Base-by-base conservation (phyloP, 208 protist species). In the Acanthamoeba lenticulata region DNA sequence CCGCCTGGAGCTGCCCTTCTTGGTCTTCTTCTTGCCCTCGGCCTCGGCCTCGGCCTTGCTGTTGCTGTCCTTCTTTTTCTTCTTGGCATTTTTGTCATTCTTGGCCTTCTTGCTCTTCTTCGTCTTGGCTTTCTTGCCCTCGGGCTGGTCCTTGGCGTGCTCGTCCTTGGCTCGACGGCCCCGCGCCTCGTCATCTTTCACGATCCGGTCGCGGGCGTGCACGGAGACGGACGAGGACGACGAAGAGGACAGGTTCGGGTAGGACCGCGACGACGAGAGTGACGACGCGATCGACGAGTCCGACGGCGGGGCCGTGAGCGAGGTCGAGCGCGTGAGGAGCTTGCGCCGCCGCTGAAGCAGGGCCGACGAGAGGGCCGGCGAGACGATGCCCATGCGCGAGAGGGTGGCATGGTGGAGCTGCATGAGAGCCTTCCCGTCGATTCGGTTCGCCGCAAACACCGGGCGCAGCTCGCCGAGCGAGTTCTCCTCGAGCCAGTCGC, bases 51-150 rank as follows among this genome's bases (percentile, higher is more conserved):
- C 72, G 0, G 79, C 32, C 44, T 88, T 40, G 15, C 74, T 55
- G 4, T 36, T 36, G 40, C 67, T 83, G 13, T 38, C 65, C 42
- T 89, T n/a, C 42, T n/a, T 34, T 27, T 89, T 57, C 38, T 55
- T 9, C 32, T 89, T 45, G 11, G 13, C 34, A n/a, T 92, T 55
- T 1, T 19, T 40, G 13, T 62, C 34, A 5, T 15, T 32, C 67
- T 93, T 93, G 5, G 9, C 74, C 36, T 93, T 36, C 90, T 83
- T 91, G 13, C 24, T 91, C 52, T 72, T 74, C 85, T 91, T 91
- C 52, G 9, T 74, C 29, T 72, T 69, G 9, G 7, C 77, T 86
- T 55, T 79, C 32, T 40, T n/a, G n/a, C n/a, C n/a, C n/a, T n/a
- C n/a, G n/a, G n/a, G 32, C 36, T 34, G 13, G n/a, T 79, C 36